phyloP scores from a whole-genome alignment of 1,284 basidiomycete genomes.

The Malassezia vespertilionis region DNA sequence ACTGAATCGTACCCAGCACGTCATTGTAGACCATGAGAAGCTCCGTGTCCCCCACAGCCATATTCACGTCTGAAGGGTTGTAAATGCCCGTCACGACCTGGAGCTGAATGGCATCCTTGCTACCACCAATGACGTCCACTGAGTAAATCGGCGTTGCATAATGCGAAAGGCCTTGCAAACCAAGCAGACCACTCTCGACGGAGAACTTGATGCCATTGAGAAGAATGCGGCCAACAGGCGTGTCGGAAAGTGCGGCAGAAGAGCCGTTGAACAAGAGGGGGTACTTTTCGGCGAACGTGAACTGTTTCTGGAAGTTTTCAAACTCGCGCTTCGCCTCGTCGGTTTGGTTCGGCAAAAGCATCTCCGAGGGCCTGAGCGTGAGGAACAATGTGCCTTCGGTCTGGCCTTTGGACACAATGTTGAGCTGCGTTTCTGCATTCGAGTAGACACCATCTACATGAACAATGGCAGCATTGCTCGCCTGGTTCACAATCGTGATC shows the following conservation, averaged over 20 bases:
- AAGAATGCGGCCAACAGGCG: conserved; percentile 58
- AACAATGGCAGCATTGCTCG: conserved; percentile 55
- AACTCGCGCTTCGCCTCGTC: conserved; percentile 49
- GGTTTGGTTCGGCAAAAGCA: conserved; percentile 53
- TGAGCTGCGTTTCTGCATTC: conserved; percentile 20
- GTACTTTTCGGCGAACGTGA: conserved; percentile 51
- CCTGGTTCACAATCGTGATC: conserved; percentile 55
- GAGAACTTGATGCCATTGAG: conserved; percentile 66
- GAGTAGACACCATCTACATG: conserved; percentile 23
- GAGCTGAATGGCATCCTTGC: conserved; percentile 56
- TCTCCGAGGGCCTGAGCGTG: conserved; percentile 55
- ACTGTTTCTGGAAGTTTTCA: conserved; percentile 43
- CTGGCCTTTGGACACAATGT: conserved; percentile 49
- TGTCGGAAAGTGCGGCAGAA: conserved; percentile 58
- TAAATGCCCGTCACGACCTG: conserved; percentile 55
- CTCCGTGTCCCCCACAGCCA: conserved; percentile 48
- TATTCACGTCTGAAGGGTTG: conserved; percentile 63
- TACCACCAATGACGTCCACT: conserved; percentile 64
- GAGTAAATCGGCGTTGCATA: conserved; percentile 55
- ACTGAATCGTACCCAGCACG: conserved; percentile 28
- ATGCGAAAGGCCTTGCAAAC: conserved; percentile 58
- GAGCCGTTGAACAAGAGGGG: conserved; percentile 58
- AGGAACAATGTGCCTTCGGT: conserved; percentile 62
- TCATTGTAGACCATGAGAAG: conserved; percentile 55
- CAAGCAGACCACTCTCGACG: conserved; percentile 59